Percentiles rank a stretch among this genome's conserved stretches.
Conservation (phyloP, 768 basidiomycete genomes). For the Serendipita sp. region DNA sequence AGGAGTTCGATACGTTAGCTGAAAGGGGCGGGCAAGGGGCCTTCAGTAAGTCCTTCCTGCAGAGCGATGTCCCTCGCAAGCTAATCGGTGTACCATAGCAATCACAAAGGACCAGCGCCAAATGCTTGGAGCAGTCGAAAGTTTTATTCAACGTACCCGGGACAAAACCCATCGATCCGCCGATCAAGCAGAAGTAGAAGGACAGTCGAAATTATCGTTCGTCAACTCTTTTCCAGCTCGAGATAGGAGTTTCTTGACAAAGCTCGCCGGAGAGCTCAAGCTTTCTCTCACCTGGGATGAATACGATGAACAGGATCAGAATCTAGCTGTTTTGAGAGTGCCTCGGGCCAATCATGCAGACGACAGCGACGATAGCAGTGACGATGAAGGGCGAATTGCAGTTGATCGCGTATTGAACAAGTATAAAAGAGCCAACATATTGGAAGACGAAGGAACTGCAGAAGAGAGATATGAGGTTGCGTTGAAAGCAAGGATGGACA, state of each 20-base stretch:
- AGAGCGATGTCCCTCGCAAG: not conserved
- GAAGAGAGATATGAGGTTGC: conserved; percentile 63
- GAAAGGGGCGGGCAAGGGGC: conserved; percentile 43
- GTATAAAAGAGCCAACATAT: conserved; percentile 71
- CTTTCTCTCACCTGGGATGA: conserved; percentile 84
- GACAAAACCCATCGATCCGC: not conserved
- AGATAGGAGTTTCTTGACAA: conserved; percentile 64
- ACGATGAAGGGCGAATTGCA: conserved; percentile 57
- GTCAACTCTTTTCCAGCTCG: conserved; percentile 64
- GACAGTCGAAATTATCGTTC: conserved; percentile 37
- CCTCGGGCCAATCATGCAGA: conserved; percentile 27
- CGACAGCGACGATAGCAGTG: conserved; percentile 23
- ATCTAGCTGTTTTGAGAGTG: conserved; percentile 52
- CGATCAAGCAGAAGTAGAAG: conserved; percentile 15
- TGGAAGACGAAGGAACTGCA: conserved; percentile 57
- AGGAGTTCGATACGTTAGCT: conserved; percentile 23
- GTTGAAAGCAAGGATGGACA: conserved; percentile 68
- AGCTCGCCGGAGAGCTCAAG: conserved; percentile 61
- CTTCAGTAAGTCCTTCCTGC: not conserved
- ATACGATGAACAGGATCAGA: conserved; percentile 67
- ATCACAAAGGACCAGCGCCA: conserved; percentile 58
- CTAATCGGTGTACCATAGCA: conserved; percentile 23
- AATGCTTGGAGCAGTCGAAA: conserved; percentile 64
- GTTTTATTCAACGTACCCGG: conserved; percentile 37
- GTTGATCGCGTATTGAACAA: conserved; percentile 72